Evolutionary conservation across 208 protist genomes (phyloP).

Genomic region (Phytomonas francai): DNA sequence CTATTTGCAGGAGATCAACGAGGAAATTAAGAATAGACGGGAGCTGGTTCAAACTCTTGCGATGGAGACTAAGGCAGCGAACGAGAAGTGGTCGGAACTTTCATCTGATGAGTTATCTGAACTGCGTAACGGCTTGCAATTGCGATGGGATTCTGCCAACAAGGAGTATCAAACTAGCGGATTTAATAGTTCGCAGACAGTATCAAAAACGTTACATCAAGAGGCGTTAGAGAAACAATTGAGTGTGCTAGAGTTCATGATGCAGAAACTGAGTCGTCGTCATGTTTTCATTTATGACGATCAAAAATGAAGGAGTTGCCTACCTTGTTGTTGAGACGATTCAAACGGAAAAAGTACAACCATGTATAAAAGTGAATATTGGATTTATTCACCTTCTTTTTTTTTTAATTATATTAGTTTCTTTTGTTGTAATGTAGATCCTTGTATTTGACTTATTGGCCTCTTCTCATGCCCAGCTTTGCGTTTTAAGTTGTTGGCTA

Average conservation of each 20-base stretch:
- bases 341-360: not conserved
- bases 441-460: not conserved
- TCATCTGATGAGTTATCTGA: slow-evolving; percentile 64
- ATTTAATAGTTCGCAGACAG: slow-evolving; percentile 88
- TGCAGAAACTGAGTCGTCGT: slow-evolving; percentile 82
- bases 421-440: slow-evolving; percentile 7
- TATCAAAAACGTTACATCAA: slow-evolving; percentile 74
- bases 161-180: slow-evolving; percentile 90
- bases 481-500: not conserved
- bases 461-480: not conserved
- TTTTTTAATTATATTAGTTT: slow-evolving; percentile 1
- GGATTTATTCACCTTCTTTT: slow-evolving; percentile 13
- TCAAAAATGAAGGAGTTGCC: slow-evolving; percentile 26
- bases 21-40: slow-evolving; percentile 71
- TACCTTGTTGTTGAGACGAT: slow-evolving; percentile 1
- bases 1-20: slow-evolving; percentile 90
- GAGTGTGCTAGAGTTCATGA: slow-evolving; percentile 76
- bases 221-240: slow-evolving; percentile 79
- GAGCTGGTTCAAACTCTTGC: slow-evolving; percentile 34
- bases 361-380: not conserved
- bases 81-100: slow-evolving; percentile 77
- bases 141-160: slow-evolving; percentile 85
- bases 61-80: slow-evolving; percentile 23
- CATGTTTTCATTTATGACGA: slow-evolving; percentile 85
- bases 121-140: slow-evolving; percentile 81